These are phyloP conservation scores for Isochrysis galbana DNA, from an alignment of 78 protist species.

Conservation along the genomic window DNA sequence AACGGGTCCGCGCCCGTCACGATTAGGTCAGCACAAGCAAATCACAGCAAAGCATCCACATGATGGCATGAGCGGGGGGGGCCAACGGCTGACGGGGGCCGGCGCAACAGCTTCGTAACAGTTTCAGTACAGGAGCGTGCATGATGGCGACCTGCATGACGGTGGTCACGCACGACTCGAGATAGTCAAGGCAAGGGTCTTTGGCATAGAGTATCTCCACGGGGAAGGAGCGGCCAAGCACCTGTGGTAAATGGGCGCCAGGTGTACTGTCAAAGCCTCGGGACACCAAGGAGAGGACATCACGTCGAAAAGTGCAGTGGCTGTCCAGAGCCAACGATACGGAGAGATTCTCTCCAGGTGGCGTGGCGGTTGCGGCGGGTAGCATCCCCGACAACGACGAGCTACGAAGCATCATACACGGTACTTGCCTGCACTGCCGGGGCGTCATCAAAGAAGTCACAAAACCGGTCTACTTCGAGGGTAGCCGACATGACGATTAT, in stretches of 20 bases:
- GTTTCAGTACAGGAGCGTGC: too few species aligned
- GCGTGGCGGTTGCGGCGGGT: too few species aligned
- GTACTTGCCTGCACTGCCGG: background rate
- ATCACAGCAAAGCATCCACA: too few species aligned
- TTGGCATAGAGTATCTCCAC: conserved; percentile 3
- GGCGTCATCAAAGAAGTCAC: background rate
- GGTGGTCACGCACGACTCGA: conserved; percentile 56
- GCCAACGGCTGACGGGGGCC: background rate
- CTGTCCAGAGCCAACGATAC: too few species aligned
- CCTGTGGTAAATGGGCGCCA: too few species aligned
- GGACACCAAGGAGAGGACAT: too few species aligned
- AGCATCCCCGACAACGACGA: too few species aligned
- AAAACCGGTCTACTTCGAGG: conserved; percentile 72
- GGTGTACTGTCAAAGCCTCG: too few species aligned
- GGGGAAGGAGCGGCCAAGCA: too few species aligned
- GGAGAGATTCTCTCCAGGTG: too few species aligned
- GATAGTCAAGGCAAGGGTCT: conserved; percentile 35
- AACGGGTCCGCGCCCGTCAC: background rate
- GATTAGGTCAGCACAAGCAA: background rate
- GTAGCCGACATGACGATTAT: conserved; percentile 89
- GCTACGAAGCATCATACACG: too few species aligned
- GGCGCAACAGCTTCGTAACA: background rate
- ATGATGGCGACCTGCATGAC: conserved; percentile 66
- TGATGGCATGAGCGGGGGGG: background rate
- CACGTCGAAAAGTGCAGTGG: too few species aligned